Evolutionary conservation across 148 eudicot species (phyloP).

Genomic region (Polygonum maritimum): DNA sequence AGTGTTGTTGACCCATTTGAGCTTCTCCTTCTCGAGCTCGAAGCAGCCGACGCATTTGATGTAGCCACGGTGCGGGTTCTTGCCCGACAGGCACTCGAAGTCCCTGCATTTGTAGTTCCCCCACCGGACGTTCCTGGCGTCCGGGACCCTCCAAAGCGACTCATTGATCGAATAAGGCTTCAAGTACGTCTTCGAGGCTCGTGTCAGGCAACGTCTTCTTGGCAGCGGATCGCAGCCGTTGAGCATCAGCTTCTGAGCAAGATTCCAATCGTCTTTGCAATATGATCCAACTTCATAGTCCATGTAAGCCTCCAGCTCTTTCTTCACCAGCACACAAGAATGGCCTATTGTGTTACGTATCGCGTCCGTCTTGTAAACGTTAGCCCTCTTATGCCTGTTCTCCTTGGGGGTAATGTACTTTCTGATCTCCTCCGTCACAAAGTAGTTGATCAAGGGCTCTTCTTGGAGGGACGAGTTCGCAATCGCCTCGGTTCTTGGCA

Average conservation of each 20-base stretch:
- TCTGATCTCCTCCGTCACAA: conserved; percentile 78
- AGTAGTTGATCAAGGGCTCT: conserved; percentile 73
- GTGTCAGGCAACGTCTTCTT: conserved; percentile 75
- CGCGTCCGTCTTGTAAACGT: conserved; percentile 53
- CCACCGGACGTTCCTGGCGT: conserved; percentile 84
- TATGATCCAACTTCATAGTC: conserved; percentile 92
- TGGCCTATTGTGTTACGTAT: conserved; percentile 82
- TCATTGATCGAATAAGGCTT: conserved; percentile 80
- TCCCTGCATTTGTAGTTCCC: conserved; percentile 67
- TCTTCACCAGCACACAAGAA: conserved; percentile 70
- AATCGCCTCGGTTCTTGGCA: conserved; percentile 37
- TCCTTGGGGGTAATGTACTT: conserved; percentile 90
- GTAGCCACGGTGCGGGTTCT: conserved; percentile 73
- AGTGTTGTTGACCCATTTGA: conserved; percentile 59
- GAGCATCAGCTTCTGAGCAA: conserved; percentile 89
- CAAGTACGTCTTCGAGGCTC: conserved; percentile 71
- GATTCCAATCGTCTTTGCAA: conserved; percentile 92
- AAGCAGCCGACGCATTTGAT: conserved; percentile 71
- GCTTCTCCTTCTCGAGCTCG: conserved; percentile 83
- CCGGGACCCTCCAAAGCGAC: conserved; percentile 84
- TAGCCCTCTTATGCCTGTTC: conserved; percentile 56
- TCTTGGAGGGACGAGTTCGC: conserved; percentile 47
- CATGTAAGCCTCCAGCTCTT: conserved; percentile 81
- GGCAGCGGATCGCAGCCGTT: conserved; percentile 95
- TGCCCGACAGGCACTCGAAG: conserved; percentile 65